Evolutionary conservation across 2,329 filamentous ascomycete species (phyloP).

Genomic region (Aspergillus pseudoterreus): DNA sequence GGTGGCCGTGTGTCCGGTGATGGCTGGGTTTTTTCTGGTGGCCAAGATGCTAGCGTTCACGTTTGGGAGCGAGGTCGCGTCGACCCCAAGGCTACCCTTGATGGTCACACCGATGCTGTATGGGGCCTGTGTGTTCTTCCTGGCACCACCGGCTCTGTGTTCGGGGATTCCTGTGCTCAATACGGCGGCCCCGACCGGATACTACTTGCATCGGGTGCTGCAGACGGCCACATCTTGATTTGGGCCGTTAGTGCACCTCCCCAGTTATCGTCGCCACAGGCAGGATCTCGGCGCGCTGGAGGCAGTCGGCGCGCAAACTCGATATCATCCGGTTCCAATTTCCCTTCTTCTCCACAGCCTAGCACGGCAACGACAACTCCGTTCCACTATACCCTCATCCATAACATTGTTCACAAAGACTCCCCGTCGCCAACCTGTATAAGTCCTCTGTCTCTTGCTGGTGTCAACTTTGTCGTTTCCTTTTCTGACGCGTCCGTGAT

Average conservation of each 20-base stretch:
- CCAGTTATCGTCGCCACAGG: slow-evolving; percentile 75
- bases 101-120: slow-evolving; percentile 91
- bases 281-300: slow-evolving; percentile 65
- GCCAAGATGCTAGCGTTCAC: slow-evolving; percentile 85
- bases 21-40: slow-evolving; percentile 97
- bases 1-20: slow-evolving; percentile 85
- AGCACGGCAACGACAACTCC: slow-evolving; percentile 79
- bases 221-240: slow-evolving; percentile 85
- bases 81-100: slow-evolving; percentile 89
- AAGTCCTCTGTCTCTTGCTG: slow-evolving; percentile 74
- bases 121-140: slow-evolving; percentile 94
- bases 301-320: slow-evolving; percentile 85
- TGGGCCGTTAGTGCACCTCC: slow-evolving; percentile 94
- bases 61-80: slow-evolving; percentile 95
- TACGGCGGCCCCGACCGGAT: slow-evolving; percentile 83
- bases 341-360: slow-evolving; percentile 84
- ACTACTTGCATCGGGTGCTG: slow-evolving; percentile 83
- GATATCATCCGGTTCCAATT: slow-evolving; percentile 89
- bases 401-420: slow-evolving; percentile 72
- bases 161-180: slow-evolving; percentile 66
- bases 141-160: slow-evolving; percentile 72
- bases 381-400: slow-evolving; percentile 83
- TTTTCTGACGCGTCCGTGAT: slow-evolving; percentile 88
- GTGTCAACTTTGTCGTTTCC: slow-evolving; percentile 87
- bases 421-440: slow-evolving; percentile 83